These are phyloP conservation scores for Microthlaspi erraticum DNA, from an alignment of 345 rosid species.

Conservation along the genomic window DNA sequence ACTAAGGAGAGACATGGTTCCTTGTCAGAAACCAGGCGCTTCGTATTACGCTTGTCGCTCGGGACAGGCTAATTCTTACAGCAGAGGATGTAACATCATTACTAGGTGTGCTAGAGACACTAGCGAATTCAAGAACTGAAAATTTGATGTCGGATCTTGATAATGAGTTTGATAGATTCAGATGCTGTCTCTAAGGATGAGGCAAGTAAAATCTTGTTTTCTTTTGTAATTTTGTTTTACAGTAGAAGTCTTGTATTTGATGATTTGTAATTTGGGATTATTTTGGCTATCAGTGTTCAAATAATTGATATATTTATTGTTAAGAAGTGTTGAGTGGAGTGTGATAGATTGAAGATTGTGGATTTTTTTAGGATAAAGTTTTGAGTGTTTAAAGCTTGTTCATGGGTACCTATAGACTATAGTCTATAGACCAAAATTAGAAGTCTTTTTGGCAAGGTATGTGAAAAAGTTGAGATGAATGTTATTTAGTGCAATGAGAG, in stretches of 20 bases:
- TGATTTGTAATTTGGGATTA: not conserved
- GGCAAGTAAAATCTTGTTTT: constrained; percentile 19
- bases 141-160: not conserved
- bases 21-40: constrained; percentile 84
- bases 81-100: constrained; percentile 75
- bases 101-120: constrained; percentile 80
- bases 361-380: constrained; percentile 19
- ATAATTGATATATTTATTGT: constrained; percentile 27
- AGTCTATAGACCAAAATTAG: not conserved
- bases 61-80: constrained; percentile 67
- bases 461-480: not conserved
- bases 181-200: constrained; percentile 15
- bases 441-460: not conserved
- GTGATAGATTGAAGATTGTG: constrained; percentile 14
- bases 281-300: constrained; percentile 20
- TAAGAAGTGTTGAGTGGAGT: constrained; percentile 15
- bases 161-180: not conserved
- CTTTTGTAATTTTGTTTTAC: constrained; percentile 36
- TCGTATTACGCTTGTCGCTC: constrained; percentile 83
- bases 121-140: constrained; percentile 48
- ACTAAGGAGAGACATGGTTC: constrained; percentile 82
- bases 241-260: not conserved
- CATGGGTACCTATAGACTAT: not conserved
- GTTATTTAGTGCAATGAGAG: not conserved
- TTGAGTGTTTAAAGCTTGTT: not conserved